Percentiles rank a stretch among this genome's conserved stretches.
These are phyloP conservation scores for Linum trigynum DNA, from an alignment of 345 rosid species.

Conservation along the genomic window DNA sequence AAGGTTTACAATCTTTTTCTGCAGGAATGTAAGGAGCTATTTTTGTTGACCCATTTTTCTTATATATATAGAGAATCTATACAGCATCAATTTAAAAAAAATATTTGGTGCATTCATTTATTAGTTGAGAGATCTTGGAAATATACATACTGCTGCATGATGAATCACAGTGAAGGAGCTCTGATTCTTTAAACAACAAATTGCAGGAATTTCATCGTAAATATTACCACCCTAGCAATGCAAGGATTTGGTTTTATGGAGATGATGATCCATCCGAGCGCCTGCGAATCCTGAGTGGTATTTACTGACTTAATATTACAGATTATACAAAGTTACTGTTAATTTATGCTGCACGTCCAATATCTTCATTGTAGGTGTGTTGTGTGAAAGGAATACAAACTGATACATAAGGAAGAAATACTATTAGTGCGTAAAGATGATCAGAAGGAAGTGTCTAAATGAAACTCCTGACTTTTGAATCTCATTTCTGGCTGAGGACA, in stretches of 20 bases:
- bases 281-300: constrained; percentile 76
- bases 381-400: not conserved
- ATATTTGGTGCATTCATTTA: no score
- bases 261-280: constrained; percentile 83
- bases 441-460: no score
- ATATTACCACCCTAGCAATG: constrained; percentile 92
- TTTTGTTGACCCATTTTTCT: no score
- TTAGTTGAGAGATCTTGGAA: not conserved
- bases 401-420: not conserved
- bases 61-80: not conserved
- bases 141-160: not conserved
- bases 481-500: no score
- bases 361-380: not conserved
- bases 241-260: constrained; percentile 96
- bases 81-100: not conserved
- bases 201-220: constrained; percentile 80
- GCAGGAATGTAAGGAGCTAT: no score
- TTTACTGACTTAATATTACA: constrained; percentile 9
- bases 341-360: not conserved
- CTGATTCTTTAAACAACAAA: constrained; percentile 11
- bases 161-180: not conserved
- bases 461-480: no score
- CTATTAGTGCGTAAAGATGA: not conserved
- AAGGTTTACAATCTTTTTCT: no score
- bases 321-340: not conserved